Evolutionary conservation across 1,284 basidiomycete genomes (phyloP), one percentile per base, ranked within the genome.

Genomic region (Apiotrichum montevideense): DNA sequence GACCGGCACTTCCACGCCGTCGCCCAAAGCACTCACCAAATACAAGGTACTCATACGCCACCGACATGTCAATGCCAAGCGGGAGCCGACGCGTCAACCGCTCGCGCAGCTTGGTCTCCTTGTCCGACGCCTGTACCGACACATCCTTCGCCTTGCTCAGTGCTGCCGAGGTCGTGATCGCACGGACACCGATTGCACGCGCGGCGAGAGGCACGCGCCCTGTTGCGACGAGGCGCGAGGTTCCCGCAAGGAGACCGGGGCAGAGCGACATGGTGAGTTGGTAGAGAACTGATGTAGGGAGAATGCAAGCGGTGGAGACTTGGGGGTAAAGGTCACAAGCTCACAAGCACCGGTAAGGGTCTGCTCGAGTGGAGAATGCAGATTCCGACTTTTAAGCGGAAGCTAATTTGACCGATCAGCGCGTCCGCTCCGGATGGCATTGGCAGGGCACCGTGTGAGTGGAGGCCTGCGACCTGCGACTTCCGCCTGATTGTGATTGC

Each of bases 211-310:
- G 21, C 21, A 21, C 21, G 21, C 21, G 21, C 21, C 21, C 21
- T 21, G 21, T 21, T 21, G 21, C 21, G 33, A 13, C 14, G 39
- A 33, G 4, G 50, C 55, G 59, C 33, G 59, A 55, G 11, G 53
- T 52, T 49, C 52, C 54, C 33, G 59, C 59, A 21, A 56, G 52
- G 40, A 60, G 55, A 33, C 58, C 58, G 39, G 58, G 55, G 33
- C 55, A 49, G 40, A 61, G 34, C 39, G 55, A 55, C 59, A 61
- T 61, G 7, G 13, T 39, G 39, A n/a, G 48, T 41, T 32, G 13
- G 11, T 13, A 29, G 47, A 11, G n/a, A 3, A n/a, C 15, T 8
- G 15, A n/a, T 42, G 21, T 21, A 21, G 21, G 21, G 21, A 21
- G 21, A 21, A 21, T 21, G 21, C 21, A 21, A 21, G 21, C 21